phyloP scores from a whole-genome alignment of 1,284 basidiomycete genomes.

The Pyrrhoderma noxium region DNA sequence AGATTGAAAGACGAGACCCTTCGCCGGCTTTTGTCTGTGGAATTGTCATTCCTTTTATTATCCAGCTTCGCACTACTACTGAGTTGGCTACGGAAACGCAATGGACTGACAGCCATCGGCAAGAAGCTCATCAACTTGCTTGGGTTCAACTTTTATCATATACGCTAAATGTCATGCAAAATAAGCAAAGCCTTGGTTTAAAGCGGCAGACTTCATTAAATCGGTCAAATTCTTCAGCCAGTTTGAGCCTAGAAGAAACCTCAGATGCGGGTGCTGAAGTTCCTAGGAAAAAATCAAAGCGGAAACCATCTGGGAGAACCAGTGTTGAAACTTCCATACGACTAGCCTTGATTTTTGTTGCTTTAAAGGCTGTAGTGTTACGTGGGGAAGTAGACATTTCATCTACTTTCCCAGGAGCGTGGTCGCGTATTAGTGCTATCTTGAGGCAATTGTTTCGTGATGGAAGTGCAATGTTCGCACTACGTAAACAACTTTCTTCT shows the following conservation, averaged over 20 bases:
- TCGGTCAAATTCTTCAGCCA: constrained; percentile 18
- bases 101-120: constrained; percentile 39
- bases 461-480: constrained; percentile 51
- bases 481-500: constrained; percentile 33
- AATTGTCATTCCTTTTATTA: constrained; percentile 54
- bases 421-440: constrained; percentile 48
- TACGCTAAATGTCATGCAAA: constrained; percentile 43
- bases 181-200: constrained; percentile 11
- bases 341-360: constrained; percentile 9
- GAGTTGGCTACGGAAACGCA: constrained; percentile 38
- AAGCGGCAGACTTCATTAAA: constrained; percentile 12
- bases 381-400: constrained; percentile 59
- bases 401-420: constrained; percentile 45
- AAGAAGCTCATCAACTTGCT: constrained; percentile 38
- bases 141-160: constrained; percentile 66
- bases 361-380: constrained; percentile 57
- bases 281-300: constrained; percentile 8
- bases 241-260: constrained; percentile 21
- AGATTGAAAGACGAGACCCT: constrained; percentile 48
- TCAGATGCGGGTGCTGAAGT: constrained; percentile 39
- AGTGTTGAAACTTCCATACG: constrained; percentile 7
- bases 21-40: constrained; percentile 53
- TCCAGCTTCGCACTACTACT: constrained; percentile 45
- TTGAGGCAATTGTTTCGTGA: constrained; percentile 45
- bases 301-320: constrained; percentile 5